A percentile compares a stretch with the other conserved stretches of the same genome.
phyloP scores from a whole-genome alignment of 805 yeast species.

The Saccharomyces jurei region DNA sequence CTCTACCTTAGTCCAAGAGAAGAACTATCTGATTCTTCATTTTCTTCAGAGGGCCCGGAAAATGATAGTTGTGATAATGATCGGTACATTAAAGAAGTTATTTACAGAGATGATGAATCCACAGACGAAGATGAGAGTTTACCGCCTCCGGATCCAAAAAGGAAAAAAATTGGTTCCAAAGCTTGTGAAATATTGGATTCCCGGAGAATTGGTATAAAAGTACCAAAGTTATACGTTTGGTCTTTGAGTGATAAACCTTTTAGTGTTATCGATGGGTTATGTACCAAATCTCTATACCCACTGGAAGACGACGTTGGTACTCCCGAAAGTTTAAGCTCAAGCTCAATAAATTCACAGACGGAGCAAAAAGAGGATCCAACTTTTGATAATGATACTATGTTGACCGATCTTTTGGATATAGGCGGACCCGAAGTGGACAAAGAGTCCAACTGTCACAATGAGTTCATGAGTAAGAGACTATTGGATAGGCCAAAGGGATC shows the following conservation, averaged over 20 bases:
- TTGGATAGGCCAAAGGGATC: background rate
- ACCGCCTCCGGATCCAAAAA: background rate
- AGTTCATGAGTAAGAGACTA: background rate
- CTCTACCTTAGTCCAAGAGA: background rate
- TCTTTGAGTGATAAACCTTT: background rate
- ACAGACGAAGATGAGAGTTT: constrained; percentile 1
- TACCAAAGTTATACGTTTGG: background rate
- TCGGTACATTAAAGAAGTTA: background rate
- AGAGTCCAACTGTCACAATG: background rate
- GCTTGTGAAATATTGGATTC: background rate
- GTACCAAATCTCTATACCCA: background rate
- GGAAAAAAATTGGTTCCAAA: background rate
- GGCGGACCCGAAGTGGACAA: background rate
- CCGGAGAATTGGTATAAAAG: background rate
- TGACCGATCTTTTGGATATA: background rate
- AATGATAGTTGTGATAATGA: background rate
- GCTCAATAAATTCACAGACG: background rate
- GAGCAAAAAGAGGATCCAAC: background rate
- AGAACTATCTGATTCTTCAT: background rate
- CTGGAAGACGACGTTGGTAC: background rate
- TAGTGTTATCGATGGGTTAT: background rate
- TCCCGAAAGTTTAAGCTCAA: background rate
- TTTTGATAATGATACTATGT: background rate
- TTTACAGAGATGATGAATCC: background rate
- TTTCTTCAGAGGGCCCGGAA: background rate